These are phyloP conservation scores for Malbranchea cinnamomea DNA, from an alignment of 2,329 filamentous ascomycete genomes.

Conservation along the genomic window DNA sequence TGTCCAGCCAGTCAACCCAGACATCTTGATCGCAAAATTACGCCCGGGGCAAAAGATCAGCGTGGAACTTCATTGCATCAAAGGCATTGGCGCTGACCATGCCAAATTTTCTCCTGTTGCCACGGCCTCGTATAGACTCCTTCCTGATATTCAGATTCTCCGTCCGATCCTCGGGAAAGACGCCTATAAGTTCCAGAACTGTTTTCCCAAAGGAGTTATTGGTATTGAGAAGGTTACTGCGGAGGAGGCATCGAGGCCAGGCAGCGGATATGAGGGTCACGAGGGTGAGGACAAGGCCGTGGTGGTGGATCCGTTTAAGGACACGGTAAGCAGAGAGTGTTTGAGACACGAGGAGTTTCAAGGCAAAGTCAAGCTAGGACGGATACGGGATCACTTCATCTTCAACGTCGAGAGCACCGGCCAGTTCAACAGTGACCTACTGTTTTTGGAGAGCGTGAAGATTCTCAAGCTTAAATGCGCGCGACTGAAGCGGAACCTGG, in stretches of 20 bases:
- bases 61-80: conserved; percentile 82
- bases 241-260: conserved; percentile 45
- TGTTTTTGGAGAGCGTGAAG: conserved; percentile 82
- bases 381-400: conserved; percentile 90
- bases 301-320: conserved; percentile 74
- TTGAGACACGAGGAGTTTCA: conserved; percentile 85
- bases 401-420: conserved; percentile 90
- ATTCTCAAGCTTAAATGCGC: conserved; percentile 70
- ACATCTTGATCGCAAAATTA: conserved; percentile 88
- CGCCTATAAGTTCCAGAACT: conserved; percentile 75
- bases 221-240: conserved; percentile 56
- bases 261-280: conserved; percentile 55
- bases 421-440: conserved; percentile 83
- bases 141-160: conserved; percentile 75
- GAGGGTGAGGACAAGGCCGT: conserved; percentile 77
- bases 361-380: conserved; percentile 84
- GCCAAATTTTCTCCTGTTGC: conserved; percentile 95
- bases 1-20: conserved; percentile 69
- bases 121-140: conserved; percentile 79
- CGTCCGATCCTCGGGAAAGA: conserved; percentile 74
- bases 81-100: conserved; percentile 86
- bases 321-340: conserved; percentile 88
- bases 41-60: conserved; percentile 78
- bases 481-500: conserved; percentile 30
- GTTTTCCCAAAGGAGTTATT: conserved; percentile 84